A percentile compares a stretch with the other conserved stretches of the same genome.
Evolutionary conservation across 306 rosid species (phyloP).

Genomic region (Prunus kanzakura): DNA sequence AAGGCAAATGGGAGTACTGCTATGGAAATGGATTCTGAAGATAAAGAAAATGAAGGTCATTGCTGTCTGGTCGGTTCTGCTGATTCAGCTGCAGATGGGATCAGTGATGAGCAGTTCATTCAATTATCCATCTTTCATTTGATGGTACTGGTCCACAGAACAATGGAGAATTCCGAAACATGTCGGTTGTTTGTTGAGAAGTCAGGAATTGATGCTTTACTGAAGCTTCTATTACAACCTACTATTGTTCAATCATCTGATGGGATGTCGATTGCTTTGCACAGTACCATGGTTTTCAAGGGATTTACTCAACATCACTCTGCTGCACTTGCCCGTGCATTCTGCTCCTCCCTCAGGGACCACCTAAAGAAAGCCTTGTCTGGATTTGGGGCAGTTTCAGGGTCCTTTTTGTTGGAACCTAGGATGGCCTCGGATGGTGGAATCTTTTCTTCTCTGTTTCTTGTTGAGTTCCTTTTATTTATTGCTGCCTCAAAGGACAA

Average conservation of each 20-base stretch:
- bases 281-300: constrained; percentile 96
- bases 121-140: constrained; percentile 80
- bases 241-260: constrained; percentile 84
- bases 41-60: constrained; percentile 49
- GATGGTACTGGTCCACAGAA: constrained; percentile 92
- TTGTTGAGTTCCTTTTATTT: constrained; percentile 87
- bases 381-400: constrained; percentile 57
- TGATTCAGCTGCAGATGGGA: constrained; percentile 63
- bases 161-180: constrained; percentile 93
- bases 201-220: constrained; percentile 82
- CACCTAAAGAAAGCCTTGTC: constrained; percentile 77
- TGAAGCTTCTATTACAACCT: constrained; percentile 74
- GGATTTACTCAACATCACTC: constrained; percentile 95
- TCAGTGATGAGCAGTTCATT: constrained; percentile 62
- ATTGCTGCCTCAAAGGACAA: constrained; percentile 97
- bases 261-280: constrained; percentile 94
- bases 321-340: constrained; percentile 74
- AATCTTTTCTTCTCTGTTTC: constrained; percentile 67
- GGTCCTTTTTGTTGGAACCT: constrained; percentile 68
- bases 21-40: constrained; percentile 89
- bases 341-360: constrained; percentile 73
- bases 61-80: constrained; percentile 44
- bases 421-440: constrained; percentile 60
- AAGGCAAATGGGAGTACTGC: constrained; percentile 59
- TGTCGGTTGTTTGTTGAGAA: constrained; percentile 93